phyloP scores from a whole-genome alignment of 331 rosid species.

The Prunus yedoensis region DNA sequence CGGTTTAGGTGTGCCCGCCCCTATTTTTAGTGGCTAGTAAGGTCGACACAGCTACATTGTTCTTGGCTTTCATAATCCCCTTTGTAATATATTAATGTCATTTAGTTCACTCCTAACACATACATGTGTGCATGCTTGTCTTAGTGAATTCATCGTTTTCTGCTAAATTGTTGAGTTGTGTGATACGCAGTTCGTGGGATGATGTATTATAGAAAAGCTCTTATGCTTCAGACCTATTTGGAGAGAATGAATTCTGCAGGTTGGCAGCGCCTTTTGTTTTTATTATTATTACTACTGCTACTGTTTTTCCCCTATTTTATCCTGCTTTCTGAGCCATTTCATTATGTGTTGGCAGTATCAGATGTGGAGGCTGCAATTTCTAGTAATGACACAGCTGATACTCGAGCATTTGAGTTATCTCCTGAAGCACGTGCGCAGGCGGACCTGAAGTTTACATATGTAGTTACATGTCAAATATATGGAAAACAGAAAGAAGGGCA shows the following conservation, averaged over 20 bases:
- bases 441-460: constrained; percentile 92
- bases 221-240: constrained; percentile 91
- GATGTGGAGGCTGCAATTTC: constrained; percentile 79
- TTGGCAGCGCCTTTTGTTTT: constrained; percentile 25
- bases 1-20: too few species aligned
- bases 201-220: constrained; percentile 98
- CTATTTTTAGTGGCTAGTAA: background rate
- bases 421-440: constrained; percentile 92
- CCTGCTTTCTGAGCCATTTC: constrained; percentile 11
- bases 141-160: background rate
- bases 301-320: background rate
- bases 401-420: constrained; percentile 69
- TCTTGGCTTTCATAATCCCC: background rate
- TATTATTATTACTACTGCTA: background rate
- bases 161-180: constrained; percentile 11
- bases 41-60: background rate
- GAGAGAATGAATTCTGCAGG: constrained; percentile 68
- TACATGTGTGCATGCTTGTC: background rate
- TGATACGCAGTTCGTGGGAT: constrained; percentile 81
- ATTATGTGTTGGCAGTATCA: constrained; percentile 26
- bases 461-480: constrained; percentile 89
- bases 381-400: constrained; percentile 52
- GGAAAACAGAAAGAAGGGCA: constrained; percentile 93
- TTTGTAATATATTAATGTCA: background rate
- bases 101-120: background rate